phyloP scores from a whole-genome alignment of 2,329 filamentous ascomycete genomes.

The Pyrenochaeta sp. region DNA sequence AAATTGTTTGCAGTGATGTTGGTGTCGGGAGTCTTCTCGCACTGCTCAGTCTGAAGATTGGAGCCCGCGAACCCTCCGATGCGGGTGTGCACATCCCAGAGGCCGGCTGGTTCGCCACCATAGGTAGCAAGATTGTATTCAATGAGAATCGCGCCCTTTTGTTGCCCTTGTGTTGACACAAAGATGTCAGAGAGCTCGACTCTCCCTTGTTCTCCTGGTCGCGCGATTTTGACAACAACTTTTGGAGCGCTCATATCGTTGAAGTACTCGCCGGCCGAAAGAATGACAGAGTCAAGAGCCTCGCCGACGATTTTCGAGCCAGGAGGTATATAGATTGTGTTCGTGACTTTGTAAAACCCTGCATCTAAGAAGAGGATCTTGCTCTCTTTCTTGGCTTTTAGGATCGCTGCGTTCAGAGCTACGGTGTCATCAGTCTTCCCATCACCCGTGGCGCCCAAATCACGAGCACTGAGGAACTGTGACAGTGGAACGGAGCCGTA shows the following conservation, averaged over 20 bases:
- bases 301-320: conserved; percentile 85
- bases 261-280: conserved; percentile 71
- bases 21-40: conserved; percentile 75
- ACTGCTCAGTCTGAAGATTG: conserved; percentile 77
- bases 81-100: conserved; percentile 90
- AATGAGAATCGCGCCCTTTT: conserved; percentile 74
- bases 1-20: conserved; percentile 59
- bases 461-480: conserved; percentile 65
- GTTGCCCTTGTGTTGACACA: conserved; percentile 71
- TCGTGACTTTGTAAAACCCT: conserved; percentile 64
- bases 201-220: conserved; percentile 68
- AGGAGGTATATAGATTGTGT: conserved; percentile 66
- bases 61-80: conserved; percentile 84
- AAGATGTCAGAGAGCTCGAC: conserved; percentile 79
- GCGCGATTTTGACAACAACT: conserved; percentile 73
- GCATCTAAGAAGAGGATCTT: conserved; percentile 66
- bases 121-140: conserved; percentile 72
- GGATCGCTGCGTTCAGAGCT: conserved; percentile 76
- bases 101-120: conserved; percentile 69
- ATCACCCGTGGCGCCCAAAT: conserved; percentile 75
- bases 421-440: conserved; percentile 84
- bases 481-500: conserved; percentile 61
- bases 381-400: conserved; percentile 66
- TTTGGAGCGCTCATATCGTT: conserved; percentile 63
- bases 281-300: conserved; percentile 82